Conservation (phyloP, 1,139 yeast genomes). For the Blastobotrys capitulatus region DNA sequence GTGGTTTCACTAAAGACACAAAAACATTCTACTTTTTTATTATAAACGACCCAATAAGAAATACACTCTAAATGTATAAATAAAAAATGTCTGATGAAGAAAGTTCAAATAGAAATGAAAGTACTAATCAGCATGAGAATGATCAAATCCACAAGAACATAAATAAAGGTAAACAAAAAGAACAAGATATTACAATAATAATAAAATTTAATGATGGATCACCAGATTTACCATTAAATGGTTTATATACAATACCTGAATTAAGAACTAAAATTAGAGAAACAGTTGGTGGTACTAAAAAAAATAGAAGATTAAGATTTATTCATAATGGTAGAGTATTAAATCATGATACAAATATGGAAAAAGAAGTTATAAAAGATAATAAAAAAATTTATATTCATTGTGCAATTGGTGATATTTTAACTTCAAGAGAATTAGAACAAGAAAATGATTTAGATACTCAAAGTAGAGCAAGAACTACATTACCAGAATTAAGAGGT, state of each 20-base stretch:
- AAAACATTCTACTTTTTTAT: too few species aligned
- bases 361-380: conserved; percentile 37
- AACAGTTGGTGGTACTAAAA: conserved; percentile 31
- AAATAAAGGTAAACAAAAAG: conserved; percentile 11
- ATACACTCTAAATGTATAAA: too few species aligned
- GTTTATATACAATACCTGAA: conserved; percentile 38
- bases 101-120: too few species aligned
- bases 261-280: conserved; percentile 41
- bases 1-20: not conserved
- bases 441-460: conserved; percentile 60
- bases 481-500: conserved; percentile 75
- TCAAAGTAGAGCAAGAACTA: conserved; percentile 40
- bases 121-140: not conserved
- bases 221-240: conserved; percentile 42
- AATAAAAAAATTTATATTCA: conserved; percentile 51
- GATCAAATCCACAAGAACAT: not conserved
- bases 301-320: conserved; percentile 54
- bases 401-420: conserved; percentile 72
- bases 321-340: conserved; percentile 72
- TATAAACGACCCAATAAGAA: too few species aligned
- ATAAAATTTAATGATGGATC: conserved; percentile 48
- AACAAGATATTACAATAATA: conserved; percentile 33
- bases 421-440: conserved; percentile 53
- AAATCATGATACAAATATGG: conserved; percentile 53
- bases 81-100: too few species aligned